Evolutionary conservation across 306 rosid species (phyloP).

Genomic region (Cucurbita moschata): DNA sequence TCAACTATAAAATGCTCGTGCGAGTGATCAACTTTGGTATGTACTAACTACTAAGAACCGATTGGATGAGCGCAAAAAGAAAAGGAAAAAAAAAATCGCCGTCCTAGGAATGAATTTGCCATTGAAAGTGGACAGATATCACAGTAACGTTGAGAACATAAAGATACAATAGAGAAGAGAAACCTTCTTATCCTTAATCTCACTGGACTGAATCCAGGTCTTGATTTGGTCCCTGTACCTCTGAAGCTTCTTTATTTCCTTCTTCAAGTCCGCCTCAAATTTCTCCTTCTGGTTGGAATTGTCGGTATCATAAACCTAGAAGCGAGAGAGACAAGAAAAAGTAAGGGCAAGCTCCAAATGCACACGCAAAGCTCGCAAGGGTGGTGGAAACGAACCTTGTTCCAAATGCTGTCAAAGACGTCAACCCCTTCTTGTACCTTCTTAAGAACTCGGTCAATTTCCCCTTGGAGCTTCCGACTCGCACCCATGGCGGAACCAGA

Average conservation of each 20-base stretch:
- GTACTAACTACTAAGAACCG: neutral
- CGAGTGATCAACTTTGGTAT: neutral
- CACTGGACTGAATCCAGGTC: slow-evolving; percentile 98
- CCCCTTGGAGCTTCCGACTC: slow-evolving; percentile 98
- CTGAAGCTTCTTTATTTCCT: slow-evolving; percentile 96
- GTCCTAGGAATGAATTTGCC: neutral
- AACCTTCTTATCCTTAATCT: slow-evolving; percentile 94
- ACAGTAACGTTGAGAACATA: neutral
- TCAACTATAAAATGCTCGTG: neutral
- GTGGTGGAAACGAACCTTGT: slow-evolving; percentile 41
- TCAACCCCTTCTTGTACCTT: slow-evolving; percentile 98
- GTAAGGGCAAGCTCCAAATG: neutral
- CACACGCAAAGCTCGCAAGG: neutral
- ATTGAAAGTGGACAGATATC: neutral
- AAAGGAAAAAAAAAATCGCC: neutral
- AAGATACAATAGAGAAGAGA: neutral
- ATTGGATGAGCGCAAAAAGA: neutral
- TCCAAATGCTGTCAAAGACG: slow-evolving; percentile 92
- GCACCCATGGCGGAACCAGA: slow-evolving; percentile 52
- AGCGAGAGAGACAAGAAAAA: neutral
- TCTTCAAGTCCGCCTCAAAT: slow-evolving; percentile 94
- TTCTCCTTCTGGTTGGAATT: slow-evolving; percentile 98
- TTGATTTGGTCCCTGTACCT: slow-evolving; percentile 89
- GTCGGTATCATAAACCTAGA: slow-evolving; percentile 85
- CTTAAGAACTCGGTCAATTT: slow-evolving; percentile 95